Evolutionary conservation across 2,329 filamentous ascomycete species (phyloP).

Genomic region (Blastomyces emzantsi): DNA sequence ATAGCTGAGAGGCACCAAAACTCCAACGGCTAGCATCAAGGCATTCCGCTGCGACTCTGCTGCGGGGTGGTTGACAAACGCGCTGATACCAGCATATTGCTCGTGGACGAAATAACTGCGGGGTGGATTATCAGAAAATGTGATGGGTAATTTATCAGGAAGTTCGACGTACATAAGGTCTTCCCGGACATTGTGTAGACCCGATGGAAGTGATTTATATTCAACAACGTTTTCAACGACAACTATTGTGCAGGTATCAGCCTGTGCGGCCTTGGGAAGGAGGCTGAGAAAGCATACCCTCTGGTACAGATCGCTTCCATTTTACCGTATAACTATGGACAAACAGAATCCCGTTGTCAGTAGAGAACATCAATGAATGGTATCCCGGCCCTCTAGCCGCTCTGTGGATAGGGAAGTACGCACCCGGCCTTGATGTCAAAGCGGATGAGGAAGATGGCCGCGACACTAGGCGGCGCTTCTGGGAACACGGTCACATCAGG

Average conservation of each 20-base stretch:
- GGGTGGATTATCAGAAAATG: neutral
- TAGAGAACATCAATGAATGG: conserved; percentile 5
- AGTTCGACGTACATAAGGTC: conserved; percentile 55
- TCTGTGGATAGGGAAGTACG: conserved; percentile 16
- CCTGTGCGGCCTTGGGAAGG: conserved; percentile 1
- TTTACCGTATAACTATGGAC: conserved; percentile 62
- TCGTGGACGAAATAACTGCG: conserved; percentile 82
- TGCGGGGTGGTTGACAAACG: conserved; percentile 77
- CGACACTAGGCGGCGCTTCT: conserved; percentile 46
- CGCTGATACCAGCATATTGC: conserved; percentile 76
- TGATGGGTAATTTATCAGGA: neutral
- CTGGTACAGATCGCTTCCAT: conserved; percentile 68
- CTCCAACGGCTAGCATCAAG: conserved; percentile 83
- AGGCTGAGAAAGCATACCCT: conserved; percentile 42
- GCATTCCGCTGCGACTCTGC: conserved; percentile 75
- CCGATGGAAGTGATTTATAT: conserved; percentile 92
- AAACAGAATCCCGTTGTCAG: conserved; percentile 4
- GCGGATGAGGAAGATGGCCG: conserved; percentile 77
- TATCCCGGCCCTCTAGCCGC: neutral
- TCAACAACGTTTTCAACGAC: conserved; percentile 78
- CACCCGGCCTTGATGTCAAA: conserved; percentile 91
- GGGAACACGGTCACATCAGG: conserved; percentile 28
- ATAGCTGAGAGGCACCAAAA: conserved; percentile 75
- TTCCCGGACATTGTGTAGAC: conserved; percentile 75
- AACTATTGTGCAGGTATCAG: conserved; percentile 29